A percentile compares a stretch with the other conserved stretches of the same genome.
Evolutionary conservation across 371 early-diverging fungal species (phyloP).

Genomic region (Mortierella sp.): DNA sequence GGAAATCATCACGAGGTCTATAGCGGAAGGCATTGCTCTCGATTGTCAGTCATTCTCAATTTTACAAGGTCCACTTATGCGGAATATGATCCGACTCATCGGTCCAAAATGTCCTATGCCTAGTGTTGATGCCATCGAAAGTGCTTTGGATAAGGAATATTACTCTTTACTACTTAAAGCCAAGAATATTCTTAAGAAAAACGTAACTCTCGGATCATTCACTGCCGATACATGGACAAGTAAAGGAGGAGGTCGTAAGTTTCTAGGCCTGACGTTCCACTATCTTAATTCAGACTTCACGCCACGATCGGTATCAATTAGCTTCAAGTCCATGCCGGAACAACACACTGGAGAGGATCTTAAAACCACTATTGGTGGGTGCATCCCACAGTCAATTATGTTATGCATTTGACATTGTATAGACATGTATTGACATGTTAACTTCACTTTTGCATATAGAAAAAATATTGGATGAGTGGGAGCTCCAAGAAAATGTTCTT

Average conservation of each 20-base stretch:
- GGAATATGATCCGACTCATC: neutral
- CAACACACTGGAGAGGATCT: slow-evolving; percentile 2
- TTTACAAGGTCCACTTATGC: neutral
- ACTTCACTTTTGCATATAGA: too few relatives aligned
- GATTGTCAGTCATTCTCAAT: slow-evolving; percentile 3
- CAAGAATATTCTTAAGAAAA: neutral
- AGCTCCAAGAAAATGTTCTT: neutral
- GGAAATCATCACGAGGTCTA: neutral
- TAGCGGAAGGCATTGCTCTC: slow-evolving; percentile 6
- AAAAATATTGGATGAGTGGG: neutral
- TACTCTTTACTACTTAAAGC: neutral
- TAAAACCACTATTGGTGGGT: neutral
- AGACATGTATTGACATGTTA: too few relatives aligned
- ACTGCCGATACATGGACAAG: slow-evolving; percentile 13
- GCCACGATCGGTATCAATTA: slow-evolving; percentile 5
- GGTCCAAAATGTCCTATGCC: neutral
- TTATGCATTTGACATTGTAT: neutral
- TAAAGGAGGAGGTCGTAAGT: neutral
- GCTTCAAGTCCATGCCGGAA: neutral
- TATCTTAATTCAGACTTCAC: slow-evolving; percentile 8
- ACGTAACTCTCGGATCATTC: slow-evolving; percentile 11
- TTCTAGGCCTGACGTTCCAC: slow-evolving; percentile 18
- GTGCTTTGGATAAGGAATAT: neutral
- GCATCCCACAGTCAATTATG: neutral
- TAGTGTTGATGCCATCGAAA: neutral